Base-by-base conservation (phyloP, 78 protist genomes). In the Dictyostelium intermedium region DNA sequence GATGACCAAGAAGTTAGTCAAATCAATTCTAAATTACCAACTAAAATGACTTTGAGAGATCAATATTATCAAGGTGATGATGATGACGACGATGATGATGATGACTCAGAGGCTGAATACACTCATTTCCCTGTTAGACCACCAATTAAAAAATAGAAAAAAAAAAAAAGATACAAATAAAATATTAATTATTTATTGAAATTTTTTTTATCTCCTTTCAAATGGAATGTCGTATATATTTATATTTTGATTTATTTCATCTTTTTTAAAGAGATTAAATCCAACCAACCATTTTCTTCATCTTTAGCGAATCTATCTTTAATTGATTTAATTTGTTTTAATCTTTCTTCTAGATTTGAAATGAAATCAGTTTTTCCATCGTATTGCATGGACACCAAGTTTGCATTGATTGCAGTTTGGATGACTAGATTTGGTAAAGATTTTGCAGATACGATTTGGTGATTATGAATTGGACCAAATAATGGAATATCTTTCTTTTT, bases 251-350 rank as follows among this genome's bases (percentile, higher is more conserved):
- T 41, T 82, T 82, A 56, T 34, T 39, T 34, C 37, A 30, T 82
- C 37, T 60, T 60, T 56, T 27, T 89, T 69, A 69, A 66, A 30
- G 87, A 70, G 9, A 89, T 74, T 45, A 89, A 47, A 69, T 89
- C 94, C 20, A 89, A 35, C 94, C 94, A 89, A 32, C 94, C 87
- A 89, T 89, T 84, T 63, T 89, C 94, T n/a, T 89, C 94, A 76
- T 87, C 92, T 70, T 89, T 63, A 0, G 94, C 94, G 27, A 92
- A 86, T 69, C 96, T 72, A 2, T 85, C 87, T 43, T 82, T 86
- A 23, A 92, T 92, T 23, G 92, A 84, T 60, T 77, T 92, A 27
- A 92, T 92, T 82, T 92, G 96, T 78, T 82, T 72, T 25, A 92
- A 53, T 82, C 96, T 72, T 86, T 92, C 96, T 45, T 92, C 96